These are phyloP conservation scores for Penicillium waksmanii DNA, from an alignment of 495 filamentous ascomycete species.

Conservation along the genomic window DNA sequence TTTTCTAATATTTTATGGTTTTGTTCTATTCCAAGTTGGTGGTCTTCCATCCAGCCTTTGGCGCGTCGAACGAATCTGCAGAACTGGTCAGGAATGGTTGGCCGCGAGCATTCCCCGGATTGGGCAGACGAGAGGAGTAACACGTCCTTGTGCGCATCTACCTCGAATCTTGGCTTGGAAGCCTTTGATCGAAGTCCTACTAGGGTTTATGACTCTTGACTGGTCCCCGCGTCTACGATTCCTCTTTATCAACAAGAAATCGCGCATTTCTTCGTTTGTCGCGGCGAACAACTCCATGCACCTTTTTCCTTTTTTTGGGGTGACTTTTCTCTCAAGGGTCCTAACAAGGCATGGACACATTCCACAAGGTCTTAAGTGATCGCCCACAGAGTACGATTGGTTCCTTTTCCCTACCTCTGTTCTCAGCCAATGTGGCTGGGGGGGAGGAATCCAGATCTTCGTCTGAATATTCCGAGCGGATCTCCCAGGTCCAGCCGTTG, in stretches of 20 bases:
- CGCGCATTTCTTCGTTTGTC: background rate
- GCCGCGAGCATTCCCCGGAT: constrained; percentile 23
- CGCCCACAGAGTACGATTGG: background rate
- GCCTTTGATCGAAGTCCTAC: background rate
- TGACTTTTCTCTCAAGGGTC: too few relatives aligned
- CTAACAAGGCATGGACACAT: constrained; percentile 19
- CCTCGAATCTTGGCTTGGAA: background rate
- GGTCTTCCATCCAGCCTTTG: too few relatives aligned
- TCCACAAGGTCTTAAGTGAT: constrained; percentile 21
- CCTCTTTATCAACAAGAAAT: background rate
- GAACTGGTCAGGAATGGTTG: constrained; percentile 13
- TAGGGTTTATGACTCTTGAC: too few relatives aligned
- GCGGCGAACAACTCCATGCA: too few relatives aligned
- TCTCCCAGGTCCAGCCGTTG: background rate
- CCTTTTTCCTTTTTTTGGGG: too few relatives aligned
- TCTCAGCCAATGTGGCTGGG: constrained; percentile 4
- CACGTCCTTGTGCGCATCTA: constrained; percentile 13
- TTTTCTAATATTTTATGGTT: constrained; percentile 1
- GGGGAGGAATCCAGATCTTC: constrained; percentile 17
- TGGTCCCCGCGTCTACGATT: too few relatives aligned
- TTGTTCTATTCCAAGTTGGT: too few relatives aligned
- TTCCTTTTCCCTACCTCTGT: constrained; percentile 13
- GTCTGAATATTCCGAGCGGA: background rate
- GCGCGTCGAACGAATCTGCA: background rate
- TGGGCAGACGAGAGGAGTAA: constrained; percentile 18